Evolutionary conservation across 1,284 basidiomycete species (phyloP), one percentile per base, ranked within the genome.

Genomic region (Ganoderma multipileum): DNA sequence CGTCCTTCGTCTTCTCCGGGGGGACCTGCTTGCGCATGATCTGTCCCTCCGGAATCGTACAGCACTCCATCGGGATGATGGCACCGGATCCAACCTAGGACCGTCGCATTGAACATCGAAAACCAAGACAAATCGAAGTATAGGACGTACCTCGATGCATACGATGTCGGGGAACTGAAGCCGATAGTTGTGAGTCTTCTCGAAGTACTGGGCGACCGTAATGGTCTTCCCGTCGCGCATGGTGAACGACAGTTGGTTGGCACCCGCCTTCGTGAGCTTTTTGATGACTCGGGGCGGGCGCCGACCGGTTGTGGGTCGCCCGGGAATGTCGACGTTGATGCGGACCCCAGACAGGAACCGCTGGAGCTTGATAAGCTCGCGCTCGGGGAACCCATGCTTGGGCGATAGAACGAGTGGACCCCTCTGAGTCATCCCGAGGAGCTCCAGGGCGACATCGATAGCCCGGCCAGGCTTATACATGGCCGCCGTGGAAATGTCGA

Each of bases 21-120:
- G 92, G 91, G 1, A 94, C 84, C 70, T 90, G 90, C 73, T 91
- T 91, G 52, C 89, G 83, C 86, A 93, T 89, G 59, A 93, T 89
- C 72, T 94, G 93, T 0, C 92, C 92, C 0, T 85, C 80, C 0
- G 85, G 84, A 4, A 94, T 88, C 0, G 73, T 79, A 74, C 92
- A 93, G 1, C 91, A 77, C 75, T 94, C 92, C 2, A 93, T 75
- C 0, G 92, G 91, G 20, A 93, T 83, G 58, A 90, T 78, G 0
- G 91, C 91, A 2, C 90, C 90, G 47, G 83, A 83, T 20, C 89
- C 88, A 58, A 92, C 86, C 91, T 92, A 64, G 16, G 33, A 26
- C 64, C 44, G 62, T 39, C 39, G 9, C 11, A 50, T 23, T 38
- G 9, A 42, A 33, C 33, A 20, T 36, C 30, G 8, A 38, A 23